These are phyloP conservation scores for Paramecium sonneborni DNA, from an alignment of 73 alveolate genomes.

Conservation along the genomic window DNA sequence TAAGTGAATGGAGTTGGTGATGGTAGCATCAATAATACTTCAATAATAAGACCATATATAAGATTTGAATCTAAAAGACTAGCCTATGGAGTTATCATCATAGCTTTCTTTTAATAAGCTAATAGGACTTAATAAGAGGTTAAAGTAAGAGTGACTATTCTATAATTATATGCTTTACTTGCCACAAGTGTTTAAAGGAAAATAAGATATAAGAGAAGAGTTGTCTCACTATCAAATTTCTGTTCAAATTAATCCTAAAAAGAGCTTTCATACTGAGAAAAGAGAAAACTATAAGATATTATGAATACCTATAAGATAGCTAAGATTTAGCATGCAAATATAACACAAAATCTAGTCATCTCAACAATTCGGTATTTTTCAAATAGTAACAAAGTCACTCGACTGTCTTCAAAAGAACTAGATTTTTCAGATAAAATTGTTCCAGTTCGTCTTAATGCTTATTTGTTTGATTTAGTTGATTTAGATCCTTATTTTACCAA, in stretches of 20 bases:
- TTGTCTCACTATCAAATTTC: neutral
- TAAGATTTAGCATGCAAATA: neutral
- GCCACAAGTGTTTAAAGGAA: neutral
- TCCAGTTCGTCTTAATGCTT: neutral
- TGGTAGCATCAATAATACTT: neutral
- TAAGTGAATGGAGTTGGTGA: conserved; percentile 16
- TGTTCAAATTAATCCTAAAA: neutral
- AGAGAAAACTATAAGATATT: neutral
- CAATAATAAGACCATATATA: neutral
- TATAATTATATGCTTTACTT: neutral
- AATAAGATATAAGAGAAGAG: neutral
- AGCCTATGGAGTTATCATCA: neutral
- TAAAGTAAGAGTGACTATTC: neutral
- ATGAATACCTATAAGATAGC: conserved; percentile 30
- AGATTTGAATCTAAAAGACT: neutral
- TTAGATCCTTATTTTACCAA: neutral
- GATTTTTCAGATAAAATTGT: neutral
- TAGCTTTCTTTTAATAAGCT: conserved; percentile 3
- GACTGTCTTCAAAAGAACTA: conserved; percentile 41
- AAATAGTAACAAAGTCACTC: conserved; percentile 28
- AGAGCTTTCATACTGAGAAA: conserved; percentile 1
- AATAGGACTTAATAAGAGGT: neutral
- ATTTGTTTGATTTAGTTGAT: neutral
- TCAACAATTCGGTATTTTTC: conserved; percentile 31
- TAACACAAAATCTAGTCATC: neutral